These are phyloP conservation scores for Teunomyces lycoperdinae DNA, from an alignment of 805 yeast genomes.

Conservation along the genomic window DNA sequence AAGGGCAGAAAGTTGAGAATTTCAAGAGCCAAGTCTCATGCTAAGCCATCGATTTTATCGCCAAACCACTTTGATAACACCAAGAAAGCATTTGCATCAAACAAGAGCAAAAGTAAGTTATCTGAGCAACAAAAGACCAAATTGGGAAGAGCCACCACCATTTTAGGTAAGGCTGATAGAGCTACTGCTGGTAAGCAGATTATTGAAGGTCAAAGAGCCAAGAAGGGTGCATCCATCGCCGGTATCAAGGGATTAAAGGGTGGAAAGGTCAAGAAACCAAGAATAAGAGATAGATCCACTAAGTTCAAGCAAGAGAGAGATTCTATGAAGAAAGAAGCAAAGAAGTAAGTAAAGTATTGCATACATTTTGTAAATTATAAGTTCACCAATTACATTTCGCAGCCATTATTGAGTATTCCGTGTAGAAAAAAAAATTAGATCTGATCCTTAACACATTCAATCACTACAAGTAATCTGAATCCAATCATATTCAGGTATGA, in stretches of 20 bases:
- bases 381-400: neutral
- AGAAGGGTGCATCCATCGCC: conserved; percentile 57
- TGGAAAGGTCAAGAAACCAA: conserved; percentile 50
- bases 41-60: conserved; percentile 42
- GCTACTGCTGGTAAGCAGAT: conserved; percentile 57
- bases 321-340: conserved; percentile 16
- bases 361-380: neutral
- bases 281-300: conserved; percentile 54
- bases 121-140: conserved; percentile 70
- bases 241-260: conserved; percentile 58
- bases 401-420: neutral
- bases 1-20: conserved; percentile 69
- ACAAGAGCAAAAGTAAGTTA: conserved; percentile 31
- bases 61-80: conserved; percentile 42
- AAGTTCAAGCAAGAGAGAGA: conserved; percentile 45
- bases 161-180: conserved; percentile 78
- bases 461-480: too few species aligned
- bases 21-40: conserved; percentile 48
- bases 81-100: conserved; percentile 22
- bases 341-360: conserved; percentile 5
- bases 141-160: conserved; percentile 73
- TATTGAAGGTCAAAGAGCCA: conserved; percentile 78
- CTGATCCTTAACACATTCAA: too few species aligned
- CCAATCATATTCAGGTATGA: too few species aligned
- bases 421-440: too few species aligned